Conservation (phyloP, 2,329 filamentous ascomycete species). For the Elsinoe ampelina region DNA sequence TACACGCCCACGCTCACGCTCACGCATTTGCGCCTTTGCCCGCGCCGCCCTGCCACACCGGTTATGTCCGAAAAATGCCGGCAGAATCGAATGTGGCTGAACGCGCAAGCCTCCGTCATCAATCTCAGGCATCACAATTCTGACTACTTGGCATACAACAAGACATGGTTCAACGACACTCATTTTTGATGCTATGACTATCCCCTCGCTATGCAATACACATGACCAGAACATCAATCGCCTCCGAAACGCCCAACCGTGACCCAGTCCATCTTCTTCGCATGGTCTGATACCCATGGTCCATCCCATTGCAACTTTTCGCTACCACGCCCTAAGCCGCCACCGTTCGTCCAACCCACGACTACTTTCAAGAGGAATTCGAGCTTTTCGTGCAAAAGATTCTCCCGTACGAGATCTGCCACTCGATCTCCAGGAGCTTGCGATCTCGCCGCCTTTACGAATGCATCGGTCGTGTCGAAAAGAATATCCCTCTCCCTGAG, state of each 20-base stretch:
- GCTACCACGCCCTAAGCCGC: constrained; percentile 51
- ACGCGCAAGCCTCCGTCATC: constrained; percentile 11
- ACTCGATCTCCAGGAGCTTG: constrained; percentile 25
- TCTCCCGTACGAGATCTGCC: constrained; percentile 58
- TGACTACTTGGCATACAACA: background rate
- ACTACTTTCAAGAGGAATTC: constrained; percentile 61
- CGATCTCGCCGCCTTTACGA: constrained; percentile 52
- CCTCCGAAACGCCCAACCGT: constrained; percentile 42
- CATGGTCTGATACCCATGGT: constrained; percentile 34
- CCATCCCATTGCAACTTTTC: constrained; percentile 36
- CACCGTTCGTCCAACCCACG: constrained; percentile 60
- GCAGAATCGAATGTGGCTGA: background rate
- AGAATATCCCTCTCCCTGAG: constrained; percentile 62
- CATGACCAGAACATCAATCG: constrained; percentile 23
- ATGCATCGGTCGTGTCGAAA: constrained; percentile 61
- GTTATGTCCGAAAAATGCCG: background rate
- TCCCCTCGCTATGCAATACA: background rate
- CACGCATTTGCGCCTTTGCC: background rate
- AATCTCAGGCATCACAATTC: constrained; percentile 11
- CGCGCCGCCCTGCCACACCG: constrained; percentile 8
- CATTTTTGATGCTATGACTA: background rate
- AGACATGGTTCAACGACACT: background rate
- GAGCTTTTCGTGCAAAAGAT: constrained; percentile 65
- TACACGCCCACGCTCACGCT: background rate
- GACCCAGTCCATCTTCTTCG: constrained; percentile 37